Percentiles rank a stretch among this genome's conserved stretches.
Evolutionary conservation across 768 basidiomycete species (phyloP).

Genomic region (Tricholoma furcatifolium): DNA sequence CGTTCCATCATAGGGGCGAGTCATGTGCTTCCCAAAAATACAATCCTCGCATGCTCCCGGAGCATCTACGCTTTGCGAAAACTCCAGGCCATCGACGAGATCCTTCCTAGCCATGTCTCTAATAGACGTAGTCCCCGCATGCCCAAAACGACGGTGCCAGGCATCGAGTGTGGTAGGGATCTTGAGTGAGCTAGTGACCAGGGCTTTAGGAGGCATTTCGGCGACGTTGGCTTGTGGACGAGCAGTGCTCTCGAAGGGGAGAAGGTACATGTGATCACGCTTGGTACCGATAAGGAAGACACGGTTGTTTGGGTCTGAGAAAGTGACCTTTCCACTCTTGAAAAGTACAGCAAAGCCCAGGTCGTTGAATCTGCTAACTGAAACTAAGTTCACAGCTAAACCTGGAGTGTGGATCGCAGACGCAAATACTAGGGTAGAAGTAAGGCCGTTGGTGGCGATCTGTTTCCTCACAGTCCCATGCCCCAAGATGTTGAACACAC

Average conservation of each 20-base stretch:
- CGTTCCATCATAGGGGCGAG: no score
- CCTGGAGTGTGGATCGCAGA: not conserved
- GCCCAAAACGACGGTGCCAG: constrained; percentile 27
- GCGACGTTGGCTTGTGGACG: no score
- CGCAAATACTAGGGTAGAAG: not conserved
- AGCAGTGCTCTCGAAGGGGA: not conserved
- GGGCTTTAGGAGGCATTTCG: not conserved
- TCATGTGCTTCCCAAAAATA: no score
- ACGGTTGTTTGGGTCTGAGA: not conserved
- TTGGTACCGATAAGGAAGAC: not conserved
- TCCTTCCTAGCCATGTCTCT: not conserved
- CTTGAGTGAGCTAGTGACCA: constrained; percentile 12
- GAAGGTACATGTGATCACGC: not conserved
- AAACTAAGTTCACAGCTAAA: constrained; percentile 2
- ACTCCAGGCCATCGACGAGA: no score
- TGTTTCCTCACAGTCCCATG: not conserved
- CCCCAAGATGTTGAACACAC: not conserved
- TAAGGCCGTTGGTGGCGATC: not conserved
- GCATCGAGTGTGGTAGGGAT: constrained; percentile 17
- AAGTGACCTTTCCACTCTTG: not conserved
- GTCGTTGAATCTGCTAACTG: not conserved
- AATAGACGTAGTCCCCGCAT: constrained; percentile 14
- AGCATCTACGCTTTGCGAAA: no score
- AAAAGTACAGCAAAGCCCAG: not conserved
- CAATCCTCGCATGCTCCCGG: no score